phyloP scores from a whole-genome alignment of 106 monocot species.

The Narthecium ossifragum region DNA sequence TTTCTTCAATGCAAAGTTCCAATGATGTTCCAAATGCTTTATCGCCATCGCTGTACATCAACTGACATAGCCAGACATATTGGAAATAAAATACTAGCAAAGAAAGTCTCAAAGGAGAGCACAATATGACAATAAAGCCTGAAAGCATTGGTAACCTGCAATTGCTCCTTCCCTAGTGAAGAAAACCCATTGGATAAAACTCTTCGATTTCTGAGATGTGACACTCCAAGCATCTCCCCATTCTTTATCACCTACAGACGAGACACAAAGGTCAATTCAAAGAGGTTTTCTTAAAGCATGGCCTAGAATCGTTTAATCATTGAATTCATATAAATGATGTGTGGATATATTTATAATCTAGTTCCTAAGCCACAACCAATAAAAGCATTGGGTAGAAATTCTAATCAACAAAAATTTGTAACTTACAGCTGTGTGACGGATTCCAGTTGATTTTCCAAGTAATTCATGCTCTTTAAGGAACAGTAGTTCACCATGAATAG shows the following conservation, averaged over 20 bases:
- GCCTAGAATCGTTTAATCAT: no score
- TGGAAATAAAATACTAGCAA: no score
- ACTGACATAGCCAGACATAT: slow-evolving; percentile 33
- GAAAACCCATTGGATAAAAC: slow-evolving; percentile 92
- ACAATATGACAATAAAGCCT: neutral
- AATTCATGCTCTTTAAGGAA: slow-evolving; percentile 98
- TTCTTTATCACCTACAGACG: slow-evolving; percentile 83
- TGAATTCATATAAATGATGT: no score
- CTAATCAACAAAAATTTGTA: no score
- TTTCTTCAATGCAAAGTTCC: slow-evolving; percentile 94
- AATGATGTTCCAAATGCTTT: slow-evolving; percentile 96
- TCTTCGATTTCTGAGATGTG: slow-evolving; percentile 93
- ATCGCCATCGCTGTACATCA: slow-evolving; percentile 97
- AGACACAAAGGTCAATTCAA: neutral
- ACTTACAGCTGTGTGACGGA: slow-evolving; percentile 91
- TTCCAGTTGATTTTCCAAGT: slow-evolving; percentile 89
- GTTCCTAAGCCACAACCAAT: no score
- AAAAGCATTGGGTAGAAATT: no score
- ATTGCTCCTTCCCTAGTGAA: slow-evolving; percentile 68
- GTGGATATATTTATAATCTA: no score
- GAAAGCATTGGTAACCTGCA: slow-evolving; percentile 44
- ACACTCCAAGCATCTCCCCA: slow-evolving; percentile 99
- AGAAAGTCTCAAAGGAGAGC: neutral
- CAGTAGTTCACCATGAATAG: slow-evolving; percentile 93
- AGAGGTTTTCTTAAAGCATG: neutral